Evolutionary conservation across 2,329 filamentous ascomycete species (phyloP).

Genomic region (Arthrobotrys iridis): DNA sequence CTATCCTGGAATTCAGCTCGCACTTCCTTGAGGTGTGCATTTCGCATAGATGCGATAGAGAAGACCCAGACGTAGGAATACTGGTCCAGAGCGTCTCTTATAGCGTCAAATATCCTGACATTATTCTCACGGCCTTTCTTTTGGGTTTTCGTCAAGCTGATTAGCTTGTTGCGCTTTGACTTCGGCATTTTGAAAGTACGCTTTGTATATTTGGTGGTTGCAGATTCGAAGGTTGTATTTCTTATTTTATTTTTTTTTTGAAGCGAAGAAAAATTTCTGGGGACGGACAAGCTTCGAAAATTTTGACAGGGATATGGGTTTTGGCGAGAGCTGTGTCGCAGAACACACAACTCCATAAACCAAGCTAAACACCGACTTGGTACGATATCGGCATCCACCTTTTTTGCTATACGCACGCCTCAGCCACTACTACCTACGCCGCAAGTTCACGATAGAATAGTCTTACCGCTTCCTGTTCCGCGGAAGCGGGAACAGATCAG

Average conservation of each 20-base stretch:
- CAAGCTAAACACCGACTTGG: not conserved
- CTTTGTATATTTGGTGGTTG: not conserved
- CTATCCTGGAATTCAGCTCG: slow-evolving; percentile 84
- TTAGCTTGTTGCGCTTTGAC: slow-evolving; percentile 89
- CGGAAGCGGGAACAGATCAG: slow-evolving; percentile 46
- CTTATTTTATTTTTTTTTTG: slow-evolving; percentile 7
- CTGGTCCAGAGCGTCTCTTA: slow-evolving; percentile 83
- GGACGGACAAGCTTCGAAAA: slow-evolving; percentile 30
- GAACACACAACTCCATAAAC: slow-evolving; percentile 21
- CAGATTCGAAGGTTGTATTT: slow-evolving; percentile 4
- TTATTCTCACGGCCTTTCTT: slow-evolving; percentile 95
- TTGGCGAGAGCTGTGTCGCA: slow-evolving; percentile 36
- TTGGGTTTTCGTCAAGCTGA: slow-evolving; percentile 87
- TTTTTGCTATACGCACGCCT: not conserved
- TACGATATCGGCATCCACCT: not conserved
- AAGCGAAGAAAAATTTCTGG: slow-evolving; percentile 47
- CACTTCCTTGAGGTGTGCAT: slow-evolving; percentile 92
- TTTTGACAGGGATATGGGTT: slow-evolving; percentile 36
- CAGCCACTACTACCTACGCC: not conserved
- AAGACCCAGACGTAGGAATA: slow-evolving; percentile 96
- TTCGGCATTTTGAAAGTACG: slow-evolving; percentile 81
- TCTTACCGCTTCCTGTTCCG: slow-evolving; percentile 32
- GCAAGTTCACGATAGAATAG: slow-evolving; percentile 32
- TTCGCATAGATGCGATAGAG: slow-evolving; percentile 95
- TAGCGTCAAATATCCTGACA: slow-evolving; percentile 84